Base-by-base conservation (phyloP, 164 flowering plant species). In the Nelumbo lutea region DNA sequence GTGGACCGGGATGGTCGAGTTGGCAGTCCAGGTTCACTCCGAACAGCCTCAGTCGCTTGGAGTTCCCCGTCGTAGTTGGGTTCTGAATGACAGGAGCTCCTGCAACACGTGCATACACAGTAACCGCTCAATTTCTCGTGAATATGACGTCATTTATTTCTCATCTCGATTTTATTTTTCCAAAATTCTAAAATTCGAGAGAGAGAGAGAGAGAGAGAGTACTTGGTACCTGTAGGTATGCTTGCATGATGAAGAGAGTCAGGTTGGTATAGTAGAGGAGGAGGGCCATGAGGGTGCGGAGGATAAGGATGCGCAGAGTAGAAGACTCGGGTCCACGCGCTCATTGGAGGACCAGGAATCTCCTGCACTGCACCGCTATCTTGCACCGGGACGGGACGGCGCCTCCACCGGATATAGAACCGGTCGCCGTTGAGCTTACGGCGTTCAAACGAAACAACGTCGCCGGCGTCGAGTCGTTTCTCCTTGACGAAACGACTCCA, bases 401-500 rank as follows among this genome's bases (percentile, higher is more conserved):
- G 82, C 57, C 94, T 73, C 88, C 95, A 90, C 15, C 87, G 84
- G 2, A 92, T 90, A 64, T 83, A 86, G 4, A 88, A 47, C 42
- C 83, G 67, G 46, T 81, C 81, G 1, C 60, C 51, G 39, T 79
- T 79, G 1, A 57, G 1, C 2, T 80, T 77, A 68, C 75, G 79
- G 1, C 93, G 81, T 38, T 81, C 69, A 73, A 90, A 93, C 7
- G 78, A 70, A 4, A 93, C 90, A 67, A 88, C 75, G 71, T 93
- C 96, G 10, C 98, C 98, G 43, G 98, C 93, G 51, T 86, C 90
- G 38, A 93, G 90, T 48, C 73, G 74, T 69, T 90, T 93, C 77
- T 90, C 98, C 77, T 93, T 93, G 0, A 93, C 96, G 70, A 79
- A 93, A 1, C 98, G 82, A 83, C 91, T 90, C 98, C 98, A 90